Evolutionary conservation across 257 asterid species (phyloP).

Genomic region (Solanum bukasovii): DNA sequence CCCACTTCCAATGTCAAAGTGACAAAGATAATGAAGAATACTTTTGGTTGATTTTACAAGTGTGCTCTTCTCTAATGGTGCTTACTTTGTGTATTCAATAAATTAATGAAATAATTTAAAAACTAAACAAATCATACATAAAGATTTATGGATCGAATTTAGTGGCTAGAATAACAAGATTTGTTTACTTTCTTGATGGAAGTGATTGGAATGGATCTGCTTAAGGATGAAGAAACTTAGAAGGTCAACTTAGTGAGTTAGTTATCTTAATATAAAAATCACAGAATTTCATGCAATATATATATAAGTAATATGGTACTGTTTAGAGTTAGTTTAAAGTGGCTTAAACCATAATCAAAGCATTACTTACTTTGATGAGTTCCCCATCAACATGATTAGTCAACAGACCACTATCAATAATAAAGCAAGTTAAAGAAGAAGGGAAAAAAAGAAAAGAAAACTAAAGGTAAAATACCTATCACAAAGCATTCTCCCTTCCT

Average conservation of each 20-base stretch:
- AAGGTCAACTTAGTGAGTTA: slow-evolving; percentile 3
- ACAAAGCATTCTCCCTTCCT: neutral
- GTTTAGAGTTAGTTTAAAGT: slow-evolving; percentile 8
- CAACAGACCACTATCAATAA: slow-evolving; percentile 23
- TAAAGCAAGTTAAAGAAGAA: slow-evolving; percentile 10
- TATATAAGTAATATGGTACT: neutral
- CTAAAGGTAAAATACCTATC: slow-evolving; percentile 1
- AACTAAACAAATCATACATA: neutral
- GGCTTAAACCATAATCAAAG: slow-evolving; percentile 11
- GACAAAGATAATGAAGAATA: neutral
- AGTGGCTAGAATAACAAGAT: neutral
- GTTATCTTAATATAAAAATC: neutral
- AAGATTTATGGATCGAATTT: neutral
- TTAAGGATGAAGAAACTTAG: neutral
- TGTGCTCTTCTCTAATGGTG: neutral
- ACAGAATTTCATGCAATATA: neutral
- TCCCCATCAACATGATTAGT: slow-evolving; percentile 30
- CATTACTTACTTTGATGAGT: slow-evolving; percentile 28
- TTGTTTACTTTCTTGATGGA: neutral
- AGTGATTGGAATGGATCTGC: neutral
- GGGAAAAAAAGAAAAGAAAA: neutral
- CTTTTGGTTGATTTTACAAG: neutral
- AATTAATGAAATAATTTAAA: neutral
- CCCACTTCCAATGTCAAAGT: neutral
- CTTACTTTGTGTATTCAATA: neutral